These are phyloP conservation scores for Ganoderma multipileum DNA, from an alignment of 1,284 basidiomycete genomes.

Conservation along the genomic window DNA sequence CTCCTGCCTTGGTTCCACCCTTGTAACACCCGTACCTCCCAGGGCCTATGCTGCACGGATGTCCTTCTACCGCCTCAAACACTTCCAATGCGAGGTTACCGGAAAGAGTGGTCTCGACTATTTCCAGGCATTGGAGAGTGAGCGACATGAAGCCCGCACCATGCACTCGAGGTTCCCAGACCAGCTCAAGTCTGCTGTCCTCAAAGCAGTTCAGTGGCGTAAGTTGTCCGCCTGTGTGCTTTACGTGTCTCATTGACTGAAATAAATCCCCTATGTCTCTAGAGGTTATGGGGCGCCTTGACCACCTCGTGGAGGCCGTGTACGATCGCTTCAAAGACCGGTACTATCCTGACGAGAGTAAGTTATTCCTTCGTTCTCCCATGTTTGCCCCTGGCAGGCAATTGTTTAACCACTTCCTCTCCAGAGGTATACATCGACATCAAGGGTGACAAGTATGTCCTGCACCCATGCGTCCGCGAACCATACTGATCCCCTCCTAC, in stretches of 20 bases:
- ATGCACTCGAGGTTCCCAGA: conserved; percentile 93
- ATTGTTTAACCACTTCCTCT: neutral
- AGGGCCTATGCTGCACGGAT: conserved; percentile 92
- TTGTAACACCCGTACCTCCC: conserved; percentile 30
- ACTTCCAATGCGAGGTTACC: conserved; percentile 95
- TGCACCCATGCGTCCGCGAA: conserved; percentile 31
- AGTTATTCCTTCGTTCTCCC: conserved; percentile 43
- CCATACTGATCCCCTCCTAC: conserved; percentile 29
- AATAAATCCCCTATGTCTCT: conserved; percentile 29
- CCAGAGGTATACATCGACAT: conserved; percentile 70
- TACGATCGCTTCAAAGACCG: conserved; percentile 96
- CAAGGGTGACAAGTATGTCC: conserved; percentile 77
- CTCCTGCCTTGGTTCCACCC: conserved; percentile 29
- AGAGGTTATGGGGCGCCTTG: conserved; percentile 96
- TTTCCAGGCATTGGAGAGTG: conserved; percentile 92
- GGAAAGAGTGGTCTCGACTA: conserved; percentile 94
- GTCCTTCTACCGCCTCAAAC: conserved; percentile 92
- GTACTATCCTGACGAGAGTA: conserved; percentile 91
- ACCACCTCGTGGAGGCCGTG: conserved; percentile 92
- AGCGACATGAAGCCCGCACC: conserved; percentile 86
- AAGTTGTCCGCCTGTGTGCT: conserved; percentile 44
- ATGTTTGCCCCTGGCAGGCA: neutral
- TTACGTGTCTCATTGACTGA: conserved; percentile 26
- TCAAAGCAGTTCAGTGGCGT: conserved; percentile 96
- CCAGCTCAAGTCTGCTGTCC: conserved; percentile 89